Evolutionary conservation across 169 alveolate species (phyloP).

Genomic region (Perkinsus marinus): DNA sequence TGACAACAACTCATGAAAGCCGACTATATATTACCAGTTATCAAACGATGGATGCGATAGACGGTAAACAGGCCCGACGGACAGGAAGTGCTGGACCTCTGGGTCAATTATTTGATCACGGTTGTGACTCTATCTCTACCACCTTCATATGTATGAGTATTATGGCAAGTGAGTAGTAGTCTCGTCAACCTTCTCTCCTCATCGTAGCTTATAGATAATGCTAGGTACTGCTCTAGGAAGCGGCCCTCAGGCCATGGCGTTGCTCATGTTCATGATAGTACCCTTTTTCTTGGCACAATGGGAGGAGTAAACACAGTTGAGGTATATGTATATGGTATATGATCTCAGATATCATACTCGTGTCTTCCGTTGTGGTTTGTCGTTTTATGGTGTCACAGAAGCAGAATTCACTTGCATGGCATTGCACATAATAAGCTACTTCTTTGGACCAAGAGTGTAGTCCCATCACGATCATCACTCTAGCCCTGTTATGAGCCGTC

Average conservation of each 20-base stretch:
- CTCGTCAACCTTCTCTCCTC: too few relatives aligned
- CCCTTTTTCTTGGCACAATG: background rate
- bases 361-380: background rate
- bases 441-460: background rate
- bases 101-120: conserved; percentile 77
- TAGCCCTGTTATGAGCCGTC: too few relatives aligned
- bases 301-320: background rate
- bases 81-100: conserved; percentile 56
- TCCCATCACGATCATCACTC: background rate
- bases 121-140: conserved; percentile 60
- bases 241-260: background rate
- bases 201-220: too few relatives aligned
- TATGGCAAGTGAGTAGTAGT: background rate
- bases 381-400: background rate
- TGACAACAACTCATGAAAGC: too few relatives aligned
- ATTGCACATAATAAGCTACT: background rate
- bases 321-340: too few relatives aligned
- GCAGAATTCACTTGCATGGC: background rate
- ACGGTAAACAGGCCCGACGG: conserved; percentile 77
- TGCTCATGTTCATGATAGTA: background rate
- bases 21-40: too few relatives aligned
- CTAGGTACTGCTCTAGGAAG: background rate
- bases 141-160: background rate
- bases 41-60: conserved; percentile 71
- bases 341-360: background rate